These are phyloP conservation scores for Aspergillus leporis DNA, from an alignment of 495 filamentous ascomycete genomes.

Conservation along the genomic window DNA sequence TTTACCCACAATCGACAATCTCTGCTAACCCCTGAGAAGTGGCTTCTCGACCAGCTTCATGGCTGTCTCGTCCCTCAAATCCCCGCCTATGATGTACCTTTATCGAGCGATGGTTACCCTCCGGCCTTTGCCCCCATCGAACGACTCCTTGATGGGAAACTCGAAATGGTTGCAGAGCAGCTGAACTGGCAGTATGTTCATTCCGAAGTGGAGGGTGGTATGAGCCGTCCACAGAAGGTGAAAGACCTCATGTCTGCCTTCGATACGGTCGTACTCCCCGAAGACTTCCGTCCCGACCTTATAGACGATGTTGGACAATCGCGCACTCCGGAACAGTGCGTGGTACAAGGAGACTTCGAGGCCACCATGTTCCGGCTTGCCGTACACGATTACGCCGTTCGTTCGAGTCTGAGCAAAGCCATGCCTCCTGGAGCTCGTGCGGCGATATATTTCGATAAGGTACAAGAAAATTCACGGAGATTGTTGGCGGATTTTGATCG, in stretches of 20 bases:
- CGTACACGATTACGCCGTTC: slow-evolving; percentile 48
- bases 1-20: background rate
- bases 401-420: slow-evolving; percentile 44
- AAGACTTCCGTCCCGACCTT: slow-evolving; percentile 46
- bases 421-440: slow-evolving; percentile 50
- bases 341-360: slow-evolving; percentile 51
- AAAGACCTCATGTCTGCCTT: slow-evolving; percentile 55
- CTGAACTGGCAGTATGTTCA: slow-evolving; percentile 41
- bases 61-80: slow-evolving; percentile 31
- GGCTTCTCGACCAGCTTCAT: slow-evolving; percentile 49
- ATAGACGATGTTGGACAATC: slow-evolving; percentile 26
- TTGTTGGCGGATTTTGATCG: slow-evolving; percentile 43
- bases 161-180: slow-evolving; percentile 38
- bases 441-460: slow-evolving; percentile 50
- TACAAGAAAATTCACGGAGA: slow-evolving; percentile 36
- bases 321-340: slow-evolving; percentile 43
- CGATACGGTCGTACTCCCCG: slow-evolving; percentile 39
- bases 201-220: slow-evolving; percentile 28
- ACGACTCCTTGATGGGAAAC: slow-evolving; percentile 37
- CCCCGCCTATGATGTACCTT: slow-evolving; percentile 27
- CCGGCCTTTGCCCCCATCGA: slow-evolving; percentile 36
- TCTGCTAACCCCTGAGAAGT: slow-evolving; percentile 25
- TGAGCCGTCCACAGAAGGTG: slow-evolving; percentile 43
- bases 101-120: slow-evolving; percentile 37
- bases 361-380: slow-evolving; percentile 53